These are phyloP conservation scores for Wickerhamiella brachini DNA, from an alignment of 805 yeast species.

Conservation along the genomic window DNA sequence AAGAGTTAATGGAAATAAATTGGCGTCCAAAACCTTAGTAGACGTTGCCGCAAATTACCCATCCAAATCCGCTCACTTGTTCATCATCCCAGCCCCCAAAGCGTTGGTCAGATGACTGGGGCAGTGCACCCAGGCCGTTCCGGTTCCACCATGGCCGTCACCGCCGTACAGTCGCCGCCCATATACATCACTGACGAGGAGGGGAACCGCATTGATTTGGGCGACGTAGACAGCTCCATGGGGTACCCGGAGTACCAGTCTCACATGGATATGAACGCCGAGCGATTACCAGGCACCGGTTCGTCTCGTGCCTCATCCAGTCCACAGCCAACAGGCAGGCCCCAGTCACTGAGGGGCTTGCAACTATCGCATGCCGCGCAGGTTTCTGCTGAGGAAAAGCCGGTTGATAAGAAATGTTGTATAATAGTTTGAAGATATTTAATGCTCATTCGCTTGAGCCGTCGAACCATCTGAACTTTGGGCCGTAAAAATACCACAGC, in stretches of 20 bases:
- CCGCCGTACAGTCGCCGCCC: background rate
- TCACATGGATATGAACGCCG: background rate
- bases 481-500: too few species aligned
- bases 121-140: background rate
- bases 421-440: background rate
- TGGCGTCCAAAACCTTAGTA: too few species aligned
- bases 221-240: background rate
- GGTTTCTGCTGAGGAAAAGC: background rate
- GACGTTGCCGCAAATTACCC: background rate
- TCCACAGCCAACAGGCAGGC: background rate
- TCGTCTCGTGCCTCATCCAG: background rate
- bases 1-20: too few species aligned
- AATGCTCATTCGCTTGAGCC: too few species aligned
- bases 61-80: background rate
- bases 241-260: background rate
- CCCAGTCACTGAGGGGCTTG: background rate
- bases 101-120: background rate
- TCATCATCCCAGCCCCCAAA: background rate
- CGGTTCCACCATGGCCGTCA: background rate
- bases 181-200: background rate
- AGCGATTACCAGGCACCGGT: background rate
- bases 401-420: constrained; percentile 33
- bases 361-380: background rate
- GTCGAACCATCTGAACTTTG: too few species aligned
- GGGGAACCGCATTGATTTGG: background rate